Evolutionary conservation across 1,284 basidiomycete genomes (phyloP).

Genomic region (Acaromyces ingoldii): DNA sequence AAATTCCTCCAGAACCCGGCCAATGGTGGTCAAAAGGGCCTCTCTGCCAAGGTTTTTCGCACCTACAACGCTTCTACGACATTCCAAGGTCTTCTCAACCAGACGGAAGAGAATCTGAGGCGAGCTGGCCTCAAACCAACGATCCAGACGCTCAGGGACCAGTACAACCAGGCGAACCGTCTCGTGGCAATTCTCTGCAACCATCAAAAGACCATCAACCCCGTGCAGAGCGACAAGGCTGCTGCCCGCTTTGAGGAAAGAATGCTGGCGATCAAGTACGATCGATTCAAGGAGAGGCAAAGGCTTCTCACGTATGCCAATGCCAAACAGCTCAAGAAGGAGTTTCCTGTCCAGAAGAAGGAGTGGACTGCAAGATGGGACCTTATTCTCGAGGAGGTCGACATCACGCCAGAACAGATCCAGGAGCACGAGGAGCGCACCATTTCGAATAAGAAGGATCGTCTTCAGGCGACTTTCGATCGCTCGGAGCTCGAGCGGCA

Average conservation of each 20-base stretch:
- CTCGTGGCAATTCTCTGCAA: constrained; percentile 51
- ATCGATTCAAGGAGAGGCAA: constrained; percentile 49
- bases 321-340: constrained; percentile 60
- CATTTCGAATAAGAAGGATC: constrained; percentile 58
- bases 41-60: constrained; percentile 51
- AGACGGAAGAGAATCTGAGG: constrained; percentile 46
- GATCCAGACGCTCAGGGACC: constrained; percentile 40
- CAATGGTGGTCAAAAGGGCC: constrained; percentile 42
- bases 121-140: constrained; percentile 22
- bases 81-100: constrained; percentile 49
- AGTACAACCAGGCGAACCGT: constrained; percentile 50
- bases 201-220: constrained; percentile 51
- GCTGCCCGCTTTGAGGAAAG: constrained; percentile 11
- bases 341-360: constrained; percentile 61
- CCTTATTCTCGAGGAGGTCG: constrained; percentile 70
- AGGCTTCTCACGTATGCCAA: constrained; percentile 36
- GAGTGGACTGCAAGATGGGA: constrained; percentile 56
- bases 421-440: constrained; percentile 72
- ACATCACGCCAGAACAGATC: constrained; percentile 87
- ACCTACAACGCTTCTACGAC: constrained; percentile 51
- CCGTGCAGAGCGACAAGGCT: constrained; percentile 12
- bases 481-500: constrained; percentile 52
- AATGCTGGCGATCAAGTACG: constrained; percentile 43
- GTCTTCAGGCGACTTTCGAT: constrained; percentile 67
- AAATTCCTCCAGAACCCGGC: constrained; percentile 41